Evolutionary conservation across 202 grass and related monocot species (phyloP).

Genomic region (Tripidium arundinaceum): DNA sequence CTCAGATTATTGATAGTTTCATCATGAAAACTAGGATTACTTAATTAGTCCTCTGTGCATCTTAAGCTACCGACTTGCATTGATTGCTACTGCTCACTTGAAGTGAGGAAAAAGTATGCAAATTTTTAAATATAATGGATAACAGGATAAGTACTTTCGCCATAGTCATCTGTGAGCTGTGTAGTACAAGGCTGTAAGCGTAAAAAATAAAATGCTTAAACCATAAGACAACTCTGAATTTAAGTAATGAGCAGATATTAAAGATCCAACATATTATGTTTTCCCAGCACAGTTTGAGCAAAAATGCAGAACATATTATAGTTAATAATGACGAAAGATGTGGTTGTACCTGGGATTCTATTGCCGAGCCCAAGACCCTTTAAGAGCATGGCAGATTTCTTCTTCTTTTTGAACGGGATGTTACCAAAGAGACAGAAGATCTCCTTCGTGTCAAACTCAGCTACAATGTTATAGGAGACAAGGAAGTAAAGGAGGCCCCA

Average conservation of each 20-base stretch:
- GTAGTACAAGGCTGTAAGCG: neutral
- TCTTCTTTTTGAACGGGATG: slow-evolving; percentile 14
- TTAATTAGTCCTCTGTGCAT: neutral
- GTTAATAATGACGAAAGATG: slow-evolving; percentile 3
- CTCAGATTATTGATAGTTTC: neutral
- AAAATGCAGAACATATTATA: neutral
- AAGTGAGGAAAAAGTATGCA: neutral
- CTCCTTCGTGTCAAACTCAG: slow-evolving; percentile 27
- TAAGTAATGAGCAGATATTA: neutral
- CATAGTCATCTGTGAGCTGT: neutral
- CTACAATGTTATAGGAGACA: slow-evolving; percentile 39
- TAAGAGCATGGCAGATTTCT: neutral
- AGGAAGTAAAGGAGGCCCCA: slow-evolving; percentile 46
- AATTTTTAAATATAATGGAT: neutral
- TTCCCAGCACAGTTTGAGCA: slow-evolving; percentile 13
- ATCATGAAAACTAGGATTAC: neutral
- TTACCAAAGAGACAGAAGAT: slow-evolving; percentile 32
- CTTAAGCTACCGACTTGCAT: neutral
- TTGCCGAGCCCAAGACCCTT: slow-evolving; percentile 26
- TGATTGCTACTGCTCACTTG: neutral
- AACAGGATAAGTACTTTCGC: neutral
- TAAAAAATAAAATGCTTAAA: neutral
- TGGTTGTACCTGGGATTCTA: slow-evolving; percentile 31
- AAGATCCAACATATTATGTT: neutral
- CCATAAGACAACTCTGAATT: neutral